Evolutionary conservation across 768 basidiomycete species (phyloP).

Genomic region (Cystofilobasidium bisporidii): DNA sequence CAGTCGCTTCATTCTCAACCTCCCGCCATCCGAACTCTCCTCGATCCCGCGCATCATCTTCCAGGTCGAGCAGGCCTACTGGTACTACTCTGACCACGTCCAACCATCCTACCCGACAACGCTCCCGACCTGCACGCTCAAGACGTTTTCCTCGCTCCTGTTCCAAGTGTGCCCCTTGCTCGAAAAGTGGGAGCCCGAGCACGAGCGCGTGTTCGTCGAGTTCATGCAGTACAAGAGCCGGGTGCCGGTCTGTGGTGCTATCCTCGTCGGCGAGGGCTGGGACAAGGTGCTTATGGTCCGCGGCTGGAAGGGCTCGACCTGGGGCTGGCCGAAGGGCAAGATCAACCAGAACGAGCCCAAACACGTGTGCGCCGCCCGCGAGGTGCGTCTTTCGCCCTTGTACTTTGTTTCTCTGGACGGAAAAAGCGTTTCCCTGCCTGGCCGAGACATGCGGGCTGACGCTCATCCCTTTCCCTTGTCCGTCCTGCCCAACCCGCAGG

Average conservation of each 20-base stretch:
- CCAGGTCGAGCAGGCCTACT: conserved; percentile 99
- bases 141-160: conserved; percentile 85
- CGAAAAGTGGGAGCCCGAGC: conserved; percentile 71
- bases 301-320: conserved; percentile 93
- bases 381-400: conserved; percentile 49
- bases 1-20: conserved; percentile 92
- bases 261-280: conserved; percentile 83
- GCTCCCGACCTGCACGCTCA: conserved; percentile 77
- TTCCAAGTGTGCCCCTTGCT: conserved; percentile 76
- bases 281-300: conserved; percentile 90
- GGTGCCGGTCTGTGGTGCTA: conserved; percentile 95
- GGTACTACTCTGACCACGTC: conserved; percentile 99
- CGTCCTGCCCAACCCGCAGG: conserved; percentile 45
- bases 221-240: conserved; percentile 95
- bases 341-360: conserved; percentile 89
- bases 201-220: conserved; percentile 71
- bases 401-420: neutral
- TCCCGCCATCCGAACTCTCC: conserved; percentile 83
- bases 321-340: conserved; percentile 99
- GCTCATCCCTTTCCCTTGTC: neutral
- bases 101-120: conserved; percentile 71
- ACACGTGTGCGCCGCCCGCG: conserved; percentile 75
- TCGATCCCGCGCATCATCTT: conserved; percentile 92
- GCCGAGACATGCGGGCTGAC: too few species aligned
- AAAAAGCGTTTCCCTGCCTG: too few species aligned